phyloP scores from a whole-genome alignment of 352 stramenopile genomes.

The Pythium sp. region DNA sequence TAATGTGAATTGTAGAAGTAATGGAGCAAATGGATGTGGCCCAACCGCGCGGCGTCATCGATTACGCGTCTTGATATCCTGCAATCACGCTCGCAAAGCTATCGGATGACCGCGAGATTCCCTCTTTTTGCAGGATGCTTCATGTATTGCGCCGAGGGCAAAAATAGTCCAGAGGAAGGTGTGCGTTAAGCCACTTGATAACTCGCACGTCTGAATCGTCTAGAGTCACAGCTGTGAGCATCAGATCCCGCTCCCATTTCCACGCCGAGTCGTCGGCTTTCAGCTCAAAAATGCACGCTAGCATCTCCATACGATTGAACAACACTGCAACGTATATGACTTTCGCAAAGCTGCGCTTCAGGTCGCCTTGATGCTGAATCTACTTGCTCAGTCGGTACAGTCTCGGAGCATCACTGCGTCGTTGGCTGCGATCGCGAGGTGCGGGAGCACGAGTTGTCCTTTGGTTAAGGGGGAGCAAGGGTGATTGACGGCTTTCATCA shows the following conservation, averaged over 20 bases:
- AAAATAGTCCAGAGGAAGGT: too few species aligned
- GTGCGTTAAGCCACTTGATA: too few species aligned
- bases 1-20: too few species aligned
- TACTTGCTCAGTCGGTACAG: not conserved
- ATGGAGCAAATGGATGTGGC: too few species aligned
- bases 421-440: not conserved
- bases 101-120: too few species aligned
- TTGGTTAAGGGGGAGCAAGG: too few species aligned
- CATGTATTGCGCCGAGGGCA: not conserved
- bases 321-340: not conserved
- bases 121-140: not conserved
- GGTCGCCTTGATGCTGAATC: not conserved
- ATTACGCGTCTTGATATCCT: too few species aligned
- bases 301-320: not conserved
- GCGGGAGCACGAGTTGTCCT: too few species aligned
- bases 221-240: too few species aligned
- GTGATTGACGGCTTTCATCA: not conserved
- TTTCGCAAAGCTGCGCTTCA: not conserved
- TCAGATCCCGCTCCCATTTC: not conserved
- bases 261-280: not conserved
- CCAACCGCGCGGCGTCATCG: too few species aligned
- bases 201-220: too few species aligned
- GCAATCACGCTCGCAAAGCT: too few species aligned
- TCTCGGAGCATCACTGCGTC: not conserved
- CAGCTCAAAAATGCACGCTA: not conserved